These are phyloP conservation scores for Chlamydomonas urium DNA, from an alignment of 139 green algal genomes.

Conservation along the genomic window DNA sequence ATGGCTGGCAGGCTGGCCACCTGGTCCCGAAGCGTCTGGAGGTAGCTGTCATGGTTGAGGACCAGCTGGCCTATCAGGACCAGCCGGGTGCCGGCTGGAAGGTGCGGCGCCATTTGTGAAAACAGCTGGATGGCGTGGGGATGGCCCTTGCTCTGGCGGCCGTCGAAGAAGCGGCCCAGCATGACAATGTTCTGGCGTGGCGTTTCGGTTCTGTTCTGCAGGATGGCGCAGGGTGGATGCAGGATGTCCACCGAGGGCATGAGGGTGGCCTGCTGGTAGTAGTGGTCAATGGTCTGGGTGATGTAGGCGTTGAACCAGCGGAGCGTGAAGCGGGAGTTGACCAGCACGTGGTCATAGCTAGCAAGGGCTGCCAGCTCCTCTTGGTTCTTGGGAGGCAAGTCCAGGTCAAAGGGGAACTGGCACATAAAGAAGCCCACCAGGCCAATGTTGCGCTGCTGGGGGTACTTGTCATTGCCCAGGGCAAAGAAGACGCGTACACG, in stretches of 20 bases:
- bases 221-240: no score
- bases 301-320: background rate
- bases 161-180: slow-evolving; percentile 17
- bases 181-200: no score
- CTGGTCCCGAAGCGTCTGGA: background rate
- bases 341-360: background rate
- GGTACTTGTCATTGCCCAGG: no score
- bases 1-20: background rate
- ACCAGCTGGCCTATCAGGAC: slow-evolving; percentile 6
- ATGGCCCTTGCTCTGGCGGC: slow-evolving; percentile 17
- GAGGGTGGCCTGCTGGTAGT: background rate
- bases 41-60: background rate
- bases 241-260: background rate
- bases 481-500: no score
- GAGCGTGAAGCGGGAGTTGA: slow-evolving; percentile 11
- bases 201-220: no score
- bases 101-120: background rate
- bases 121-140: background rate
- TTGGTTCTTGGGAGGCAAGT: background rate
- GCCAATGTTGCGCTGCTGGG: slow-evolving; percentile 5
- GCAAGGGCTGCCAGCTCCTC: background rate
- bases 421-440: slow-evolving; percentile 21
- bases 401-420: slow-evolving; percentile 12
- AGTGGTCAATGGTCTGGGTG: background rate
- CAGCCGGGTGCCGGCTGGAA: no score